phyloP scores from a whole-genome alignment of 345 rosid genomes.

The Rhizophora mangle region DNA sequence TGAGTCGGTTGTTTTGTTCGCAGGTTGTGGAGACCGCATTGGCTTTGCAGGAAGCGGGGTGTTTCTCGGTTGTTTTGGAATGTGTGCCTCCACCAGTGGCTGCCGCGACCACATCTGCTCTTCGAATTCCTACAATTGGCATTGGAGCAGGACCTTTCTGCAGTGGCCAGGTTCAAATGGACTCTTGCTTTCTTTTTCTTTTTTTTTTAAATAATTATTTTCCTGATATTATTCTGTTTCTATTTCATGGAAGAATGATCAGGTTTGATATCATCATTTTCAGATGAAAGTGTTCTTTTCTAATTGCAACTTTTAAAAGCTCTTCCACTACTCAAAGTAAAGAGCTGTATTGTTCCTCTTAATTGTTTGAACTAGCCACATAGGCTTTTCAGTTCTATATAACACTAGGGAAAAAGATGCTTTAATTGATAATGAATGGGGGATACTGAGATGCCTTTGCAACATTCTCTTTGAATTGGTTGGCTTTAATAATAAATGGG shows the following conservation, averaged over 20 bases:
- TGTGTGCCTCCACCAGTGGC: constrained; percentile 89
- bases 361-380: no score
- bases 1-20: constrained; percentile 17
- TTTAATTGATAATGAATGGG: not conserved
- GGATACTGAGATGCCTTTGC: not conserved
- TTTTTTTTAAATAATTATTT: not conserved
- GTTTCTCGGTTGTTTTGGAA: constrained; percentile 86
- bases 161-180: constrained; percentile 74
- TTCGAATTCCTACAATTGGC: constrained; percentile 86
- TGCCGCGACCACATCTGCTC: constrained; percentile 88
- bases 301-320: no score
- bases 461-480: not conserved
- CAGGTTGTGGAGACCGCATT: constrained; percentile 95
- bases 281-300: no score
- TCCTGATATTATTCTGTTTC: no score
- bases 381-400: no score
- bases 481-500: not conserved
- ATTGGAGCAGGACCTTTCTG: constrained; percentile 97
- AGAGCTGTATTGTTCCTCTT: no score
- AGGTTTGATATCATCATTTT: no score
- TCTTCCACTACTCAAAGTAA: no score
- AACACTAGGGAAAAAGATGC: not conserved
- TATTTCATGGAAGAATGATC: no score
- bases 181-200: not conserved
- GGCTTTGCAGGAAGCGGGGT: constrained; percentile 89